A percentile compares a stretch with the other conserved stretches of the same genome.
Conservation (phyloP, 176 grass and related monocot species). For the Sorghum bicolor region DNA sequence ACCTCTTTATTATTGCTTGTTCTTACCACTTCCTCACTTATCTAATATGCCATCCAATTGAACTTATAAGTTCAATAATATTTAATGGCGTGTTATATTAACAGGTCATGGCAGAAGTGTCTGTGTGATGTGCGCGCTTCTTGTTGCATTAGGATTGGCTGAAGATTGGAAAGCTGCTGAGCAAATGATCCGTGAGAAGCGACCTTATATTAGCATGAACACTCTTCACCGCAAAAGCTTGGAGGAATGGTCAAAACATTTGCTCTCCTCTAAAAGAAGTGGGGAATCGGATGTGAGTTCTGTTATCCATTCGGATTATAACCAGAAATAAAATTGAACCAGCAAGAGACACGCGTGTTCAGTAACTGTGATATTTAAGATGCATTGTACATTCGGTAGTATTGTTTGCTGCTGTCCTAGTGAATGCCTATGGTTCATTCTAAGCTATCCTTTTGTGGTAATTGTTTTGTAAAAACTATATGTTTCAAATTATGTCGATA, state of each 20-base stretch:
- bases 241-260: constrained; percentile 87
- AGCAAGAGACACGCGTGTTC: constrained; percentile 10
- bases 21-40: neutral
- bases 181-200: constrained; percentile 74
- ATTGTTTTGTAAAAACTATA: constrained; percentile 27
- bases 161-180: constrained; percentile 93
- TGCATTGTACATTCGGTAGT: constrained; percentile 11
- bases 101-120: constrained; percentile 97
- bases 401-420: constrained; percentile 10
- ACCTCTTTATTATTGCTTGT: neutral
- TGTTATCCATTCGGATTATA: constrained; percentile 72
- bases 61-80: neutral
- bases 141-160: constrained; percentile 74
- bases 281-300: constrained; percentile 65
- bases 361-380: constrained; percentile 21
- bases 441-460: constrained; percentile 5
- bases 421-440: constrained; percentile 13
- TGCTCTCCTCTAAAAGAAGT: constrained; percentile 53
- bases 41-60: neutral
- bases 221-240: constrained; percentile 73
- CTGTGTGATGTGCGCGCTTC: constrained; percentile 88
- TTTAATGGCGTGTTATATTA: constrained; percentile 25
- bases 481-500: constrained; percentile 2
- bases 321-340: constrained; percentile 38
- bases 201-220: constrained; percentile 88